These are phyloP conservation scores for Saccharomyces mikatae DNA, from an alignment of 805 yeast genomes.

Conservation along the genomic window DNA sequence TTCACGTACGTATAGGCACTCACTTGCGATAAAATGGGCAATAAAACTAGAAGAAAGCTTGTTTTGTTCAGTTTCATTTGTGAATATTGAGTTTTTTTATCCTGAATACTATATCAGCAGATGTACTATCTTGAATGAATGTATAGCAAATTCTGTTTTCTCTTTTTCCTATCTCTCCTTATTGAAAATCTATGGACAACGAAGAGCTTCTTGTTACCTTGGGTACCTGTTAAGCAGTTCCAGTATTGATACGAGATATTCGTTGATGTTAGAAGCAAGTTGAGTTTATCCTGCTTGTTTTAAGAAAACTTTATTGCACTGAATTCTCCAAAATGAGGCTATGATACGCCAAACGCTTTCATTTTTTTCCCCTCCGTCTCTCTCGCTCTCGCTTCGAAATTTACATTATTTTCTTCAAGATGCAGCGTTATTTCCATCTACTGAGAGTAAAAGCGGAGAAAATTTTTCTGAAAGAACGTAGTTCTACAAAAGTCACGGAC, in stretches of 20 bases:
- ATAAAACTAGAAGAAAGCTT: not conserved
- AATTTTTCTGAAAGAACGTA: not conserved
- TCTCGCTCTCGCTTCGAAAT: not conserved
- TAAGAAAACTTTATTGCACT: not conserved
- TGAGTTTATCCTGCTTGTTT: not conserved
- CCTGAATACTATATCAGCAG: not conserved
- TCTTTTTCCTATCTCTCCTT: not conserved
- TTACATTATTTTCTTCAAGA: not conserved
- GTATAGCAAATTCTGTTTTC: not conserved
- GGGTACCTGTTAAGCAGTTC: not conserved
- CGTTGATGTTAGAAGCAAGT: not conserved
- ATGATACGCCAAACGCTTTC: not conserved
- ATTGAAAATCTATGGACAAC: not conserved
- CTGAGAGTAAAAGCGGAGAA: not conserved
- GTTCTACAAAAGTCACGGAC: not conserved
- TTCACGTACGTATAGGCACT: constrained; percentile 14
- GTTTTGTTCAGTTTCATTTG: not conserved
- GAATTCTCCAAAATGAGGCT: not conserved
- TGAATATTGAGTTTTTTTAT: not conserved
- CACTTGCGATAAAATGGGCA: constrained; percentile 1
- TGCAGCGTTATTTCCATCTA: not conserved
- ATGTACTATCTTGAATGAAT: not conserved
- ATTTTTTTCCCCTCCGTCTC: not conserved
- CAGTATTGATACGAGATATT: not conserved
- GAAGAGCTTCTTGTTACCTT: not conserved